Evolutionary conservation across 331 rosid species (phyloP).

Genomic region (Quercus tomentella): DNA sequence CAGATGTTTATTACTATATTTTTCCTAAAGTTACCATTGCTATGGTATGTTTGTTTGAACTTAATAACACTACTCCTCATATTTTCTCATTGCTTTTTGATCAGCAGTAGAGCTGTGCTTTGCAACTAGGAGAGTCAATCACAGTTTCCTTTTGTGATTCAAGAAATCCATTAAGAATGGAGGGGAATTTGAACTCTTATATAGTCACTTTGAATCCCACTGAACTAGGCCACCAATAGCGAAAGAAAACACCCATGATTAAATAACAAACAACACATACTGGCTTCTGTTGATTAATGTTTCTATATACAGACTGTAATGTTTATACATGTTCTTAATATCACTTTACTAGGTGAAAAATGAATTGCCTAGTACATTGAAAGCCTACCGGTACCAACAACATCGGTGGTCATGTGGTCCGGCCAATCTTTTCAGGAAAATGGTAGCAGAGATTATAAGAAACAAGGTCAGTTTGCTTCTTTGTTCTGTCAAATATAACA

Average conservation of each 20-base stretch:
- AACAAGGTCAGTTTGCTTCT: constrained; percentile 63
- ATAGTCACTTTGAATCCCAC: no score
- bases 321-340: background rate
- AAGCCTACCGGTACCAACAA: constrained; percentile 95
- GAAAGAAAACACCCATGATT: background rate
- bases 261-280: background rate
- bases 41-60: no score
- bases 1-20: no score
- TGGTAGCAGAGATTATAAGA: constrained; percentile 68
- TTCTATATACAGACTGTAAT: background rate
- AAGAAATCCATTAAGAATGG: no score
- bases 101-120: no score
- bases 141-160: no score
- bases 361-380: constrained; percentile 91
- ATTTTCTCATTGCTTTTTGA: no score
- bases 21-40: no score
- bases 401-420: constrained; percentile 99
- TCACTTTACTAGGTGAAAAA: constrained; percentile 58
- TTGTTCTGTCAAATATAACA: background rate
- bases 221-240: no score
- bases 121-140: no score
- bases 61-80: no score
- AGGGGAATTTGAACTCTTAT: no score
- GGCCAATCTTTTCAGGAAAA: constrained; percentile 90
- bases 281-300: background rate